Percentiles rank a stretch among this genome's conserved stretches.
Conservation (phyloP, 2,329 filamentous ascomycete genomes). For the Camillea tinctor region DNA sequence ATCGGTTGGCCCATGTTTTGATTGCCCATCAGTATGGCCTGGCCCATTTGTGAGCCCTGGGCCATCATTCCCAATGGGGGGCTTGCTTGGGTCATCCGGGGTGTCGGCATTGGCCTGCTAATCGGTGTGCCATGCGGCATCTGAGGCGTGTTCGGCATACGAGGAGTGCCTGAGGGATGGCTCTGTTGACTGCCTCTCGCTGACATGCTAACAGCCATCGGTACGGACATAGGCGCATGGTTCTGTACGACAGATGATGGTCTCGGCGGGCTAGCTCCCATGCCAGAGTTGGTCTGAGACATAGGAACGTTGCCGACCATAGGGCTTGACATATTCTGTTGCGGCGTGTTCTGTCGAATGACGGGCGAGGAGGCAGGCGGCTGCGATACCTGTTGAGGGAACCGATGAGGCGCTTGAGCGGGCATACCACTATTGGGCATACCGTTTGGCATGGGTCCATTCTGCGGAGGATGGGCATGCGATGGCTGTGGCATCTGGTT, state of each 20-base stretch:
- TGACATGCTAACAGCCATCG: constrained; percentile 63
- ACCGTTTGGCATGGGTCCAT: constrained; percentile 36
- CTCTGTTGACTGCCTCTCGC: constrained; percentile 66
- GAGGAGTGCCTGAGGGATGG: constrained; percentile 61
- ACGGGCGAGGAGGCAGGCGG: constrained; percentile 67
- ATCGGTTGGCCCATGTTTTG: constrained; percentile 35
- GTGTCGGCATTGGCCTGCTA: constrained; percentile 52
- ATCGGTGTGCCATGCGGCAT: constrained; percentile 61
- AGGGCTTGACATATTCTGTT: constrained; percentile 64
- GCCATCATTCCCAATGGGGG: constrained; percentile 60
- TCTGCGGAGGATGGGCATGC: constrained; percentile 44
- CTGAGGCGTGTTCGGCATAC: constrained; percentile 60
- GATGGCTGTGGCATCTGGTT: constrained; percentile 38
- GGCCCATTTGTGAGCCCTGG: constrained; percentile 54
- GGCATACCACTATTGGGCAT: constrained; percentile 42
- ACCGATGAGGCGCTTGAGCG: constrained; percentile 45
- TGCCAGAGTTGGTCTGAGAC: constrained; percentile 65
- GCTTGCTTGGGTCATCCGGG: constrained; percentile 62
- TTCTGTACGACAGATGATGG: constrained; percentile 66
- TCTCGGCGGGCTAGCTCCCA: constrained; percentile 66
- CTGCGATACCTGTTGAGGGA: constrained; percentile 58
- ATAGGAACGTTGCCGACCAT: constrained; percentile 62
- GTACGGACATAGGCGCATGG: constrained; percentile 54
- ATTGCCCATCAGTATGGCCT: constrained; percentile 53
- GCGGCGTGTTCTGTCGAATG: constrained; percentile 61